Conservation (phyloP, 768 basidiomycete species). For the Psilocybe cyanescens region DNA sequence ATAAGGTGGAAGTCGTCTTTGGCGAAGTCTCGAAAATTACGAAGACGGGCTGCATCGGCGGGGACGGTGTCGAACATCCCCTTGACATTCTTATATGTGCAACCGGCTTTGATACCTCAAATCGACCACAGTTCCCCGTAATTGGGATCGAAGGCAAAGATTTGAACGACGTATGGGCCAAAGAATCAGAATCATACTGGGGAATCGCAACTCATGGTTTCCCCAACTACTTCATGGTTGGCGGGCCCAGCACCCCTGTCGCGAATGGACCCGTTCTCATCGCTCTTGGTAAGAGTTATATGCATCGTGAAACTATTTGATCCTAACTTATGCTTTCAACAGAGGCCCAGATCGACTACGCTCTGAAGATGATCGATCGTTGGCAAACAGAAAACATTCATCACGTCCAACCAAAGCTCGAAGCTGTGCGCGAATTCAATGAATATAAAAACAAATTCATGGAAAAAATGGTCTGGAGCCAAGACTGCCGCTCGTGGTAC, state of each 20-base stretch:
- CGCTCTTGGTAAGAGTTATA: slow-evolving; percentile 28
- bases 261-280: slow-evolving; percentile 37
- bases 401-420: slow-evolving; percentile 35
- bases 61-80: slow-evolving; percentile 32
- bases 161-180: slow-evolving; percentile 35
- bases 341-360: slow-evolving; percentile 39
- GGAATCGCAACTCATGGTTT: slow-evolving; percentile 34
- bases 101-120: slow-evolving; percentile 40
- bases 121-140: slow-evolving; percentile 36
- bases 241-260: slow-evolving; percentile 38
- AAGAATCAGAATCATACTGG: slow-evolving; percentile 33
- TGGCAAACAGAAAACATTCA: slow-evolving; percentile 41
- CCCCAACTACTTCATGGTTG: slow-evolving; percentile 36
- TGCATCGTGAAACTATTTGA: not conserved
- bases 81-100: slow-evolving; percentile 42
- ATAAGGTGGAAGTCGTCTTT: slow-evolving; percentile 35
- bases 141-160: slow-evolving; percentile 28
- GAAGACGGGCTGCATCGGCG: slow-evolving; percentile 29
- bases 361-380: slow-evolving; percentile 35
- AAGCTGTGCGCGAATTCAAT: slow-evolving; percentile 37
- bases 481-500: slow-evolving; percentile 38
- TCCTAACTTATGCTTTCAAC: not conserved
- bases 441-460: slow-evolving; percentile 35
- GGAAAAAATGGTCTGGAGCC: slow-evolving; percentile 35
- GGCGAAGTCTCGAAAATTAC: slow-evolving; percentile 33